Conservation (phyloP, 2,329 filamentous ascomycete species). For the Fragosphaeria purpurea region DNA sequence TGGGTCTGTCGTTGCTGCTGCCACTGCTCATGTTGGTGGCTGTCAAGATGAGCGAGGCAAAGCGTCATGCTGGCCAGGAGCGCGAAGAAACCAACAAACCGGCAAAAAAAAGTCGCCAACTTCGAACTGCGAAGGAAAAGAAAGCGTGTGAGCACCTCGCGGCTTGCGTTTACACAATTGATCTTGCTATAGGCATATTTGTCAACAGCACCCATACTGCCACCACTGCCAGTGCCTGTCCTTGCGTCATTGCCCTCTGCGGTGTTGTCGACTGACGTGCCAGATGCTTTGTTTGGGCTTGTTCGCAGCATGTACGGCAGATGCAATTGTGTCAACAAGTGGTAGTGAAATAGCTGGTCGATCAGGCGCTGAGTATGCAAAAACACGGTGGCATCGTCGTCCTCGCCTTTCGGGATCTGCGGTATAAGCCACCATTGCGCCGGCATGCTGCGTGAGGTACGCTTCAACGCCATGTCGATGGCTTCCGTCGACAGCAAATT, state of each 20-base stretch:
- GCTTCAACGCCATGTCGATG: conserved; percentile 28
- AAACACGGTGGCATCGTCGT: conserved; percentile 10
- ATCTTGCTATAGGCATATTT: conserved; percentile 29
- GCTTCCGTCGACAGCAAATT: conserved; percentile 20
- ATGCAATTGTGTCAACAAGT: conserved; percentile 33
- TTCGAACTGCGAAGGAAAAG: conserved; percentile 25
- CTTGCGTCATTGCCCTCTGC: not conserved
- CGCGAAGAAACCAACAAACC: conserved; percentile 31
- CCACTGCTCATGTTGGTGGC: conserved; percentile 1
- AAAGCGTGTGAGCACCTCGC: conserved; percentile 31
- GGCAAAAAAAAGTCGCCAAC: conserved; percentile 25
- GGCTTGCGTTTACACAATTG: conserved; percentile 30
- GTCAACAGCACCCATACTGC: conserved; percentile 6
- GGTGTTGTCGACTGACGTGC: not conserved
- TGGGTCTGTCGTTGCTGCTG: not conserved
- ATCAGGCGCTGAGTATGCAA: conserved; percentile 26
- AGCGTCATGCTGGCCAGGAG: conserved; percentile 29
- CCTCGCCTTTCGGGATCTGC: not conserved
- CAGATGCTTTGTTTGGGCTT: not conserved
- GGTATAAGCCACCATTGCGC: conserved; percentile 31
- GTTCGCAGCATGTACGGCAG: conserved; percentile 30
- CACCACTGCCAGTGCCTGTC: not conserved
- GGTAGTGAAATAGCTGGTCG: conserved; percentile 31
- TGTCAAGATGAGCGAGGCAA: conserved; percentile 31
- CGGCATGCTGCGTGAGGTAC: conserved; percentile 27